Evolutionary conservation across 257 asterid genomes (phyloP).

Genomic region (Solanum neorickii): DNA sequence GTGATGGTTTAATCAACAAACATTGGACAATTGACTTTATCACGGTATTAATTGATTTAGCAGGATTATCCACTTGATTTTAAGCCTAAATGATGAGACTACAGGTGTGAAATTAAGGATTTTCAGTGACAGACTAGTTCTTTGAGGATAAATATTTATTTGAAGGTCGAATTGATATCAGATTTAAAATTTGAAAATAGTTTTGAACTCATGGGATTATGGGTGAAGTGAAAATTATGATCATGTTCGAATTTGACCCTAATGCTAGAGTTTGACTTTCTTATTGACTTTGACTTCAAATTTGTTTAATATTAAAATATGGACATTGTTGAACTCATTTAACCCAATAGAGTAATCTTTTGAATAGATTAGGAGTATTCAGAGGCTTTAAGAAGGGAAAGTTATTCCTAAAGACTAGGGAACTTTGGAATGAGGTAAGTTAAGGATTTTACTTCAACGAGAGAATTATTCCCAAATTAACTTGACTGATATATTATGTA

Average conservation of each 20-base stretch:
- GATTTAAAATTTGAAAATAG: too few species aligned
- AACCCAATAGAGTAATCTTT: neutral
- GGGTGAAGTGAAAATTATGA: too few species aligned
- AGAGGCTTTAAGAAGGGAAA: neutral
- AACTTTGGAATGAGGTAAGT: neutral
- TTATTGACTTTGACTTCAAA: neutral
- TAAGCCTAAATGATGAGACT: too few species aligned
- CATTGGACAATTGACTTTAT: neutral
- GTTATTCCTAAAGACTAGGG: neutral
- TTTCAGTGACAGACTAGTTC: too few species aligned
- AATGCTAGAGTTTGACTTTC: neutral
- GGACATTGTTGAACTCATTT: neutral
- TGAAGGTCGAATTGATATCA: too few species aligned
- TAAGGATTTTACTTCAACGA: neutral
- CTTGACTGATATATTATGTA: neutral
- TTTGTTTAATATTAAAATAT: neutral
- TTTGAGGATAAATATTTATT: too few species aligned
- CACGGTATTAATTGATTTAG: neutral
- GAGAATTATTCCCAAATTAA: neutral
- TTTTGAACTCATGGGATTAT: too few species aligned
- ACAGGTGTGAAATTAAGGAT: too few species aligned
- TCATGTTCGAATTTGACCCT: too few species aligned
- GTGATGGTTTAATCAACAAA: neutral
- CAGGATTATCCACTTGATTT: too few species aligned
- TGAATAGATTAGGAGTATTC: neutral